Evolutionary conservation across 2,329 filamentous ascomycete genomes (phyloP), one percentile per base, ranked within the genome.

Genomic region (Cadophora sp.): DNA sequence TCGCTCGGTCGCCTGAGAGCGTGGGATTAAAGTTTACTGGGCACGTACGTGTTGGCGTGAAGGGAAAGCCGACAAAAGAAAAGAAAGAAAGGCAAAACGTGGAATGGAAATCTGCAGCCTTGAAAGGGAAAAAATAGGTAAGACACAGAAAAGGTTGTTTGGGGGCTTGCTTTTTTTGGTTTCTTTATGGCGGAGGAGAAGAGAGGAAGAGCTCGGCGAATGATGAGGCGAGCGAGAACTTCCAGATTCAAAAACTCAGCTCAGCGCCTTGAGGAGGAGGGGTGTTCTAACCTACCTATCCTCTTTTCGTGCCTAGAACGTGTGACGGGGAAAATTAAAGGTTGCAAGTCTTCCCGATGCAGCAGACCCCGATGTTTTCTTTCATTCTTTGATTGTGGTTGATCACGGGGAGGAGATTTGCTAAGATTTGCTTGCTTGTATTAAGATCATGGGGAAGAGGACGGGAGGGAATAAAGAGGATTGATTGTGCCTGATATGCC

Each of bases 401-500:
- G n/a, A 33, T 53, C n/a, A 33, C 11, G 22, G n/a, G 47, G n/a
- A 50, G 22, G 50, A 53, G 36, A 39, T 39, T 13, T 13, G 36
- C 36, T 7, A 24, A 53, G 36, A 39, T 39, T 13, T 13, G 36
- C 36, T 7, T 16, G 14, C 13, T 58, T 58, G 20, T 9, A 39
- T 58, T 39, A 6, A 24, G 14, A 14, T 24, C 27, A 13, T 20
- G 20, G 39, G 11, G 9, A 36, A 22, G n/a, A 36, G 11, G 36
- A 41, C 6, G 18, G 43, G n/a, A 47, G 43, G 7, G 43, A 20
- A 33, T 33, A 22, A 14, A 50, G n/a, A n/a, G n/a, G n/a, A n/a
- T n/a, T n/a, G n/a, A 4, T 58, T 58, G 55, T 58, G 55, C 55
- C 55, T 41, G 20, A 56, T 53, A 53, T 53, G 50, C 50, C 50